Conservation (phyloP, 23 red algal species). For the Porphyridium purpureum region DNA sequence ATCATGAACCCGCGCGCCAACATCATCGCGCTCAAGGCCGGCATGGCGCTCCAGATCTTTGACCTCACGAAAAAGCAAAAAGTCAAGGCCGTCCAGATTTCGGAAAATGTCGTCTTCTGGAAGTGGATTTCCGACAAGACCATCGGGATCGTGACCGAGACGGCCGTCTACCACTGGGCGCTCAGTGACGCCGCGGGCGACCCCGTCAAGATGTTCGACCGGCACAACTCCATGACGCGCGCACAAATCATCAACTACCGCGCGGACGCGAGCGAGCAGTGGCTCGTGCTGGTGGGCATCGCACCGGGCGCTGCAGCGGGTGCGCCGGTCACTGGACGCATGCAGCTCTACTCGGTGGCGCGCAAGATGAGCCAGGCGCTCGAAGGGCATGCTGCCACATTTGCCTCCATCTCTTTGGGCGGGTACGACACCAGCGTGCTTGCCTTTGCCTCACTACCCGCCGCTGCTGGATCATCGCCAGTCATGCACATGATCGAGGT, state of each 20-base stretch:
- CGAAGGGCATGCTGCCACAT: conserved; percentile 90
- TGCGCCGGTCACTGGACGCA: conserved; percentile 56
- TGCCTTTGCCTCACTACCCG: conserved; percentile 69
- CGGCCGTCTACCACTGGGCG: conserved; percentile 76
- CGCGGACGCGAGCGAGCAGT: conserved; percentile 54
- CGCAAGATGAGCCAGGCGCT: conserved; percentile 82
- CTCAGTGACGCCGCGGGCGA: conserved; percentile 36
- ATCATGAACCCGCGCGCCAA: conserved; percentile 76
- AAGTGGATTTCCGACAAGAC: conserved; percentile 82
- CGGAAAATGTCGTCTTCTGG: conserved; percentile 77
- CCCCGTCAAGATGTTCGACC: conserved; percentile 85
- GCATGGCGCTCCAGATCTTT: conserved; percentile 82
- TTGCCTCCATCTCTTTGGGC: conserved; percentile 45
- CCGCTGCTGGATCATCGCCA: conserved; percentile 20
- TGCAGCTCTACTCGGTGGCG: conserved; percentile 82
- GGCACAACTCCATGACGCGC: conserved; percentile 49
- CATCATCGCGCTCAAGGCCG: conserved; percentile 74
- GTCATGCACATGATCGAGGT: conserved; percentile 92
- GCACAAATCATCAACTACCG: conserved; percentile 94
- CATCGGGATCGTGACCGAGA: conserved; percentile 68
- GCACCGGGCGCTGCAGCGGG: conserved; percentile 18
- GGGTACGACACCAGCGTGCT: conserved; percentile 59
- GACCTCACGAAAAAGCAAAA: conserved; percentile 74
- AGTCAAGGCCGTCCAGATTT: conserved; percentile 64
- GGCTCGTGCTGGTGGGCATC: conserved; percentile 90